Evolutionary conservation across 805 yeast genomes (phyloP), one percentile per base, ranked within the genome.

Genomic region (Suhomyces sp.): DNA sequence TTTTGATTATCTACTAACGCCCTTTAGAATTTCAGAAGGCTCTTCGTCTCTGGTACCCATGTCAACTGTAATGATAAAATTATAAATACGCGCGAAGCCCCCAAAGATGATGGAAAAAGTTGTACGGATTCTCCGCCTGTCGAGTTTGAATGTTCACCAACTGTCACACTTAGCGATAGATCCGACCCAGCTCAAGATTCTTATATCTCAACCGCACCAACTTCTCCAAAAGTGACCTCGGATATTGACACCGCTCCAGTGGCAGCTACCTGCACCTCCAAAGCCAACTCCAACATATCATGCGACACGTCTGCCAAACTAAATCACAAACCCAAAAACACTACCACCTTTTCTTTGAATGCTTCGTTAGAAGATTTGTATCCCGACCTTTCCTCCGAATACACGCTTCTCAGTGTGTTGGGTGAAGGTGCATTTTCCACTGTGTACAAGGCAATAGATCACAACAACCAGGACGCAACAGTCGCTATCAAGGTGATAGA

Each of bases 341-440:
- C 46, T 9, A 50, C 45, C 3, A 41, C 40, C 21, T 56, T 56
- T 40, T 40, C 54, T 21, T 25, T 56, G n/a, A 39, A 46, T 44
- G 46, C 48, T 19, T 25, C 59, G 4, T 44, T 56, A 24, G 48
- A 47, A 17, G 57, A 56, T 21, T 25, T 22, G 10, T 56, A 54
- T 25, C 56, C 56, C 5, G 69, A 65, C 35, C 59, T 68, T 33
- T 75, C 76, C 12, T 43, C 59, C 21, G 56, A 66, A 43, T 75
- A 66, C 57, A 60, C 62, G 35, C 59, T 75, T 15, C 46, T 70
- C 33, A 61, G 66, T 10, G 57, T 68, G 19, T 57, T 87, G 15
- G 93, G 94, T 0, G 92, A 87, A 63, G 98, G 98, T 7, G 97
- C 97, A 0, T 92, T 93, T 65, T 89, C 96, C 2, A 78, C 81